Evolutionary conservation across 768 basidiomycete species (phyloP).

Genomic region (Antrodiella citrinella): DNA sequence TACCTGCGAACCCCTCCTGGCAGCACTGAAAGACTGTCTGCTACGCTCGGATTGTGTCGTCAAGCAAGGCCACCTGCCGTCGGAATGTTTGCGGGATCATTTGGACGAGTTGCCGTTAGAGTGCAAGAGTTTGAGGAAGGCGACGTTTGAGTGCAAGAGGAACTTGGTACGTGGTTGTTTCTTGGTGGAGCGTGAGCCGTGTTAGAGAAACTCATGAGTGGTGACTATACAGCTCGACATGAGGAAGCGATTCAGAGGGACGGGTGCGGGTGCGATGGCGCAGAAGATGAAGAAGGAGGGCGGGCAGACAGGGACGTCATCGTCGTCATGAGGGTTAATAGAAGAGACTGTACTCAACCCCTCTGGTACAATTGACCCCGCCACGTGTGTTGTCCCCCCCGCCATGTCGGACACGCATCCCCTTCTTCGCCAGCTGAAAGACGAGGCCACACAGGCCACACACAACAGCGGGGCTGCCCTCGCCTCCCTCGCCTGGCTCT

Average conservation of each 20-base stretch:
- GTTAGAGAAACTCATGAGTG: not conserved
- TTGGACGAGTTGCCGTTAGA: conserved; percentile 69
- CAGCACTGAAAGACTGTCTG: conserved; percentile 76
- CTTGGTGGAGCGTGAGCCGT: too few relatives aligned
- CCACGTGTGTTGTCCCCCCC: too few relatives aligned
- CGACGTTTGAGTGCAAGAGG: conserved; percentile 86
- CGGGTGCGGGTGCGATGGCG: conserved; percentile 17
- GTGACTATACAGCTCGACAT: conserved; percentile 18
- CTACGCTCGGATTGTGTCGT: conserved; percentile 83
- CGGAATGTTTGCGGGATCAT: conserved; percentile 76
- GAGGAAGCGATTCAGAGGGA: conserved; percentile 24
- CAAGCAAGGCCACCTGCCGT: conserved; percentile 71
- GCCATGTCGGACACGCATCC: not conserved
- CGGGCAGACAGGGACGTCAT: too few relatives aligned
- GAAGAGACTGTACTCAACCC: too few relatives aligned
- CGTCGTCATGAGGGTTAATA: too few relatives aligned
- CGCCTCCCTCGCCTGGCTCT: conserved; percentile 21
- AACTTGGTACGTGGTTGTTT: conserved; percentile 56
- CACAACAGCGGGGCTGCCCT: conserved; percentile 12
- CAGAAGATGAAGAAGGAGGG: conserved; percentile 5
- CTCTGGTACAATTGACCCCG: too few relatives aligned
- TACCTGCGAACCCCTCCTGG: conserved; percentile 69
- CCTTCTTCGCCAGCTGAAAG: conserved; percentile 8
- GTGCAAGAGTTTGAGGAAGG: conserved; percentile 71
- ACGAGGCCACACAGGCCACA: conserved; percentile 10